Evolutionary conservation across 495 filamentous ascomycete species (phyloP), one percentile per base, ranked within the genome.

Genomic region (Podospora fimiseda): DNA sequence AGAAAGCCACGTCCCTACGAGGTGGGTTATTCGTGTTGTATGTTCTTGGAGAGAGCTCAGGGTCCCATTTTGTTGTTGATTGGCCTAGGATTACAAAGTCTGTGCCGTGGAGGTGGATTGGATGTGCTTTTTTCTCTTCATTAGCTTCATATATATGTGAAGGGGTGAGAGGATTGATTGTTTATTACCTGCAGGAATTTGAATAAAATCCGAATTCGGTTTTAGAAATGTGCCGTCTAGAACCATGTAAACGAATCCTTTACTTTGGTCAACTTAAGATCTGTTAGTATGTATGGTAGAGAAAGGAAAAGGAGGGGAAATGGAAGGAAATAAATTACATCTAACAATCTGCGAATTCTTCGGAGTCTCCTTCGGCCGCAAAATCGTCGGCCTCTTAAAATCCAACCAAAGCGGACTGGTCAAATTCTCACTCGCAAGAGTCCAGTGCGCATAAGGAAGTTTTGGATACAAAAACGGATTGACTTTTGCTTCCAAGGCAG

Each of bases 1-100:
- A 59, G 55, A 82, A 63, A 2, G 80, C 81, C 3, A 78, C 78
- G 58, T 86, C 84, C 5, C 83, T 69, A 0, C 82, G 73, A 2
- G 78, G 70, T 2, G 83, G 80, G 61, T 74, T 81, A 9, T 56
- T 24, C 24, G 63, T 58, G 55, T 59, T 60, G 30, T 60, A 56
- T 56, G 74, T 79, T 7, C 50, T 56, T 44, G 58, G 51, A 21
- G 63, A 42, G 14, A 65, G 47, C 19, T 20, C 19, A 0, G 44
- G 40, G 15, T 43, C 39, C 22, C 71, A 67, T 33, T 74, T 51
- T 2, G 56, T 37, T 9, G 49, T 20, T 53, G 48, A 38, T 15
- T 57, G 53, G 38, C 55, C 61, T 11, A 82, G 60, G 33, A 82
- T 69, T 27, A 60, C 66, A 65, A 83, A 83, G 59, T 81, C 70